A percentile compares a stretch with the other conserved stretches of the same genome.
phyloP scores from a whole-genome alignment of 78 protist genomes.

The Planoprotostelium fungivorum region DNA sequence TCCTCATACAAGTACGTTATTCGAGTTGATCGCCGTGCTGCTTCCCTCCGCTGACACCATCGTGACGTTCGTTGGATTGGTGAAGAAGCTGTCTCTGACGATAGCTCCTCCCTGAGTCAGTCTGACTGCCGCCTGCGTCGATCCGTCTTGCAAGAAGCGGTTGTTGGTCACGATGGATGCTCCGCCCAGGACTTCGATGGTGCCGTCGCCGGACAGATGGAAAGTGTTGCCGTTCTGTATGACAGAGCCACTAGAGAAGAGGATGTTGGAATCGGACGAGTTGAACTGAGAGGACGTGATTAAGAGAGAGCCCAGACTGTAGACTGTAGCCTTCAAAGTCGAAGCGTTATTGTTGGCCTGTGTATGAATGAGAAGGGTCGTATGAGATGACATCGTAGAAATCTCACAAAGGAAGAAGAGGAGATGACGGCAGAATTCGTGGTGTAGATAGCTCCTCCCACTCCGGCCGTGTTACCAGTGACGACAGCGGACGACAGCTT shows the following conservation, averaged over 20 bases:
- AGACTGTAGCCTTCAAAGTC: not conserved
- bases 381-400: not conserved
- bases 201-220: not conserved
- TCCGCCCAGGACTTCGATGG: not conserved
- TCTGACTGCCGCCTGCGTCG: not conserved
- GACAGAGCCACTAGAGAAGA: not conserved
- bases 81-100: too few relatives aligned
- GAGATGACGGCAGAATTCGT: not conserved
- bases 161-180: not conserved
- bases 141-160: not conserved
- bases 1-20: too few relatives aligned
- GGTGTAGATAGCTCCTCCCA: not conserved
- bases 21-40: too few relatives aligned
- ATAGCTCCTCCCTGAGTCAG: not conserved
- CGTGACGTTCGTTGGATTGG: too few relatives aligned
- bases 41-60: too few relatives aligned
- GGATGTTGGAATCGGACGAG: not conserved
- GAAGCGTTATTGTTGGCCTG: not conserved
- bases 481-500: not conserved
- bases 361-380: not conserved
- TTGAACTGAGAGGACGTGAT: not conserved
- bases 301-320: not conserved
- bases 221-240: not conserved
- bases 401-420: not conserved
- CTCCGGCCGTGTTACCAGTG: not conserved